Conservation (phyloP, 495 filamentous ascomycete species). For the Podospora bellae-mahoneyi region DNA sequence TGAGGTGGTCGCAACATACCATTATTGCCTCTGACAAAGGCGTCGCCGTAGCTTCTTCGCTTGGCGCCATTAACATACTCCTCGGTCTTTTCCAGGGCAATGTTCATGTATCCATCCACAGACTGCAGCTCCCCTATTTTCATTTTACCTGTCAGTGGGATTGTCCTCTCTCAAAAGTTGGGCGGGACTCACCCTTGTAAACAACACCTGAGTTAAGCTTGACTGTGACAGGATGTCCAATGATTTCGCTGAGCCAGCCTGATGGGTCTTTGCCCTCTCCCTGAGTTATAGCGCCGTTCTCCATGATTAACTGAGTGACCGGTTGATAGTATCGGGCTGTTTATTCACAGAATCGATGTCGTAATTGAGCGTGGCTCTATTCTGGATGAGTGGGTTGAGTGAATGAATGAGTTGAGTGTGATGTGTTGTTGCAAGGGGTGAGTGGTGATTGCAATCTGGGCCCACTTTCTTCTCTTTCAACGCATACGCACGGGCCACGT, state of each 20-base stretch:
- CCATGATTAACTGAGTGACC: slow-evolving; percentile 48
- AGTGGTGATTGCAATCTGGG: neutral
- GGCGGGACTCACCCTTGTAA: slow-evolving; percentile 70
- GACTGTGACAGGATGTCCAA: slow-evolving; percentile 85
- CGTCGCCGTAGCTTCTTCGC: slow-evolving; percentile 82
- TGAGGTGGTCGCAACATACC: slow-evolving; percentile 49
- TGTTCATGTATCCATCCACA: slow-evolving; percentile 99
- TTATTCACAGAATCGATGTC: neutral
- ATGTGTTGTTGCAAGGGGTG: neutral
- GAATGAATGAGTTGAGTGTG: neutral
- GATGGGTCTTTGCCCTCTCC: slow-evolving; percentile 82
- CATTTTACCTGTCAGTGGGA: slow-evolving; percentile 5
- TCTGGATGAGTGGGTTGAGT: neutral
- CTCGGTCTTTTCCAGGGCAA: slow-evolving; percentile 89
- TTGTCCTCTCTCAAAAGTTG: neutral
- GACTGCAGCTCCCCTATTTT: slow-evolving; percentile 82
- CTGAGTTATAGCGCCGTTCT: slow-evolving; percentile 62
- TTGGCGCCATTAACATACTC: slow-evolving; percentile 84
- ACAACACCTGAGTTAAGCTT: slow-evolving; percentile 95
- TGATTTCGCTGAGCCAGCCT: slow-evolving; percentile 85
- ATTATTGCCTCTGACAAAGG: slow-evolving; percentile 95
- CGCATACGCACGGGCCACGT: neutral
- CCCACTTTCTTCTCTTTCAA: neutral
- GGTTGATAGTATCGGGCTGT: slow-evolving; percentile 2
- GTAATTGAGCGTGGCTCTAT: neutral